Base-by-base conservation (phyloP, 345 rosid genomes). In the Stellera chamaejasme region DNA sequence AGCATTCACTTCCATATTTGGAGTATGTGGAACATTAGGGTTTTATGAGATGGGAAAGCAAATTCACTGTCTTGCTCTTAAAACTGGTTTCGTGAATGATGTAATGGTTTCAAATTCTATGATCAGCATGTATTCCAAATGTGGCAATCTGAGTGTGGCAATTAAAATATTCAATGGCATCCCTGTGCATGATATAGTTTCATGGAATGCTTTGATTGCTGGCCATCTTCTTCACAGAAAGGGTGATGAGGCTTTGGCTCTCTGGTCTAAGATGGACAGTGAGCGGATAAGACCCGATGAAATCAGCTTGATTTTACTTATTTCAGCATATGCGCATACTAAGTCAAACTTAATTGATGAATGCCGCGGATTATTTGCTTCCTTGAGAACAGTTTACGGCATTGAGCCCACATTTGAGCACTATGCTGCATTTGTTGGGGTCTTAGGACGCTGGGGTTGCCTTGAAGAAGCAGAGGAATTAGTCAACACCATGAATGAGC, bases 161-260 rank as follows among this genome's bases (percentile, higher is more conserved):
- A 64, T 78, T 48, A 76, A 67, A 67, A 63, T 71, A 43, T 88
- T 88, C 58, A 56, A 77, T 59, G 12, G 27, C 2, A 82, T 85
- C 85, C 72, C 58, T 25, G 57, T 56, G 27, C 84, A 65, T 32
- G 80, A 88, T 58, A 48, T 76, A 61, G 79, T 86, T 54, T 85
- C 93, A 7, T 88, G 95, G 95, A 88, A 88, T 72, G 70, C 85
- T 65, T 75, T 92, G 72, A 67, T 92, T 56, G 68, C 85, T 4
- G 82, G 87, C 45, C 75, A 77, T 68, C 70, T 82, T 60, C 82
- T 92, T 65, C 83, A 82, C 60, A 73, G 88, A 61, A 73, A 79
- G 43, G 98, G 96, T 28, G 83, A 86, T 14, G 71, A 72, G 69
- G 93, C 76, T 11, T 60, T 86, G 42, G 65, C 55, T 68, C 56